A percentile compares a stretch with the other conserved stretches of the same genome.
Evolutionary conservation across 495 filamentous ascomycete genomes (phyloP).

Genomic region (Tuber microsphaerosporum): DNA sequence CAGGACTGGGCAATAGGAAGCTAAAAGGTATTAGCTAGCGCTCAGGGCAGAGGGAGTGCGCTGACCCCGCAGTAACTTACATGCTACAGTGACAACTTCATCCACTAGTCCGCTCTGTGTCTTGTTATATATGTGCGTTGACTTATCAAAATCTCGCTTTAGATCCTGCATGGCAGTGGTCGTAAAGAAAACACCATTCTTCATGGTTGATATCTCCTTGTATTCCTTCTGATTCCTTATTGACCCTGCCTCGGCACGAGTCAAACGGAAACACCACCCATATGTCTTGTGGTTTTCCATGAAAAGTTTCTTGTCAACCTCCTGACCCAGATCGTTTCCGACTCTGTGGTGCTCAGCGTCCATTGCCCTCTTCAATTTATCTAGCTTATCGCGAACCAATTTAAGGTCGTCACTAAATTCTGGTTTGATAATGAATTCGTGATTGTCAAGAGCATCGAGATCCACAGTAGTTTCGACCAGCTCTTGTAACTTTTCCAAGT

Average conservation of each 20-base stretch:
- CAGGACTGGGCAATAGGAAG: constrained; percentile 89
- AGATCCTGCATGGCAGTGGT: constrained; percentile 73
- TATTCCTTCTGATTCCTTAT: constrained; percentile 88
- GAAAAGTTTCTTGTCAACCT: constrained; percentile 96
- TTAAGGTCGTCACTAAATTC: constrained; percentile 90
- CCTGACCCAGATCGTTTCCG: constrained; percentile 76
- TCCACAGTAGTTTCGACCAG: constrained; percentile 99
- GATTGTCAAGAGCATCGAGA: constrained; percentile 87
- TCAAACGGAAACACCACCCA: constrained; percentile 94
- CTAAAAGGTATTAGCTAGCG: constrained; percentile 35
- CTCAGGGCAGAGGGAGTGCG: not conserved
- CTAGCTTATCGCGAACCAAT: constrained; percentile 81
- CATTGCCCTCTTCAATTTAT: constrained; percentile 78
- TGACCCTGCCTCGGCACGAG: constrained; percentile 79
- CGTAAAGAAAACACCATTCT: constrained; percentile 98
- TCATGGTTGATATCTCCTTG: constrained; percentile 94
- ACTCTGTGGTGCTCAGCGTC: constrained; percentile 69
- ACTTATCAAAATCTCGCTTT: constrained; percentile 85
- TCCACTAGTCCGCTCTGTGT: constrained; percentile 86
- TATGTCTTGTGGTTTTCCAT: constrained; percentile 92
- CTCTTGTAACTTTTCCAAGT: constrained; percentile 78
- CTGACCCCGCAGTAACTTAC: constrained; percentile 20
- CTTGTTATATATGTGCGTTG: constrained; percentile 90
- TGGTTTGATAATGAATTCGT: constrained; percentile 98
- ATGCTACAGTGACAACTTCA: constrained; percentile 84